phyloP scores from a whole-genome alignment of 495 filamentous ascomycete species.

The Penicillium mononematosum region DNA sequence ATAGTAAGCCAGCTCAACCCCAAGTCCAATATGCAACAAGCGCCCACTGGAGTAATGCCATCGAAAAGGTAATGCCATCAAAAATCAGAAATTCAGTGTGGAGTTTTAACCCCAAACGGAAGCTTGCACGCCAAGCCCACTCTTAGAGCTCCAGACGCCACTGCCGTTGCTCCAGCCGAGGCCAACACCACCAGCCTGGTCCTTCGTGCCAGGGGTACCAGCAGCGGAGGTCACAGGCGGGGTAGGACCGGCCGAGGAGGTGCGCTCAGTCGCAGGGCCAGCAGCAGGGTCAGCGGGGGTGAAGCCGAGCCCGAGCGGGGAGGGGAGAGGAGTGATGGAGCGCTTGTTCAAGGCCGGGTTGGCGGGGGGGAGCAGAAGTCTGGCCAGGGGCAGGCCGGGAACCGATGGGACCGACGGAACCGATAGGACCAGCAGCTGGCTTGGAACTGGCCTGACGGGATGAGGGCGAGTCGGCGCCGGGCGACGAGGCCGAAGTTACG shows the following conservation, averaged over 20 bases:
- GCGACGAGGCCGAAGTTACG: constrained; percentile 86
- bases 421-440: constrained; percentile 52
- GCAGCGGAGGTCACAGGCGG: constrained; percentile 41
- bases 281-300: constrained; percentile 52
- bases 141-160: constrained; percentile 74
- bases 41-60: constrained; percentile 2
- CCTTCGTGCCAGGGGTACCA: constrained; percentile 39
- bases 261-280: constrained; percentile 52
- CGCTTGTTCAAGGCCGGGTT: constrained; percentile 79
- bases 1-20: not conserved
- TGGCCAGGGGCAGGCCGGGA: constrained; percentile 68
- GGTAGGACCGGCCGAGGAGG: constrained; percentile 61
- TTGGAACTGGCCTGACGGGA: constrained; percentile 55
- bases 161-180: constrained; percentile 70
- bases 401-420: constrained; percentile 86
- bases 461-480: constrained; percentile 84
- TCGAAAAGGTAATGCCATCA: not conserved
- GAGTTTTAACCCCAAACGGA: constrained; percentile 70
- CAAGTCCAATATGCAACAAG: constrained; percentile 12
- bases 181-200: constrained; percentile 49
- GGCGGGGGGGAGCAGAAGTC: constrained; percentile 40
- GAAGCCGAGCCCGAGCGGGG: constrained; percentile 76
- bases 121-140: constrained; percentile 66
- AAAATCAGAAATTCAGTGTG: not conserved
- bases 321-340: constrained; percentile 84